Evolutionary conservation across 805 yeast genomes (phyloP), one percentile per base, ranked within the genome.

Genomic region (Wickerhamomyces silvicola): DNA sequence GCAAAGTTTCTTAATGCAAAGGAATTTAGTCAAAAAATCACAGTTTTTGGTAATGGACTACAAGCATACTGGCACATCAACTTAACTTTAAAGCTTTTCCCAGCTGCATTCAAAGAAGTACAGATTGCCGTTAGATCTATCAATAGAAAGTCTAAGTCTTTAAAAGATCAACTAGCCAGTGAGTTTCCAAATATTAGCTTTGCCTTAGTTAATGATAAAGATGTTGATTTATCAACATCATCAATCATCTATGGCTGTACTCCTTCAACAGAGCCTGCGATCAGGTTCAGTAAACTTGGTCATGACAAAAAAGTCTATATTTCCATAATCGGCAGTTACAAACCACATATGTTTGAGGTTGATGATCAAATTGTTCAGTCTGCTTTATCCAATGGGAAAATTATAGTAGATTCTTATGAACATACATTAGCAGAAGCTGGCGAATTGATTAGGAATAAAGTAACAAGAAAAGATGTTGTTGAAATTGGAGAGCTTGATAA

Each of bases 61-160:
- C 84, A 78, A 51, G 78, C 78, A 0, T 66, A 63, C 39, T 78
- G 86, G 86, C 85, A 78, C 47, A 57, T 65, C 22, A 62, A 59
- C 43, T 56, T 68, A 35, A 62, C 70, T 4, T 48, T 66, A 28
- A 35, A 45, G 10, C 50, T 68, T 24, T 76, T 62, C 48, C 63
- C 61, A 9, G 50, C 35, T 2, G 39, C 46, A 13, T 55, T 72
- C 22, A 33, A 45, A 9, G 54, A 51, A 11, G 70, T 78, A 24
- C 61, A 70, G 24, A 52, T 75, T 14, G 57, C 65, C 17, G 72
- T 70, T 39, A 52, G 82, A 33, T 48, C 55, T 6, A 54, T 48
- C 14, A 69, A 70, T 24, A 74, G 71, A 0, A 51, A 56, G 33
- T 36, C 42, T 1, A 27, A 19, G 4, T 21, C 13, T 1, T 43